A percentile compares a stretch with the other conserved stretches of the same genome.
phyloP scores from a whole-genome alignment of 176 grass and related monocot species.

The Eleusine indica region DNA sequence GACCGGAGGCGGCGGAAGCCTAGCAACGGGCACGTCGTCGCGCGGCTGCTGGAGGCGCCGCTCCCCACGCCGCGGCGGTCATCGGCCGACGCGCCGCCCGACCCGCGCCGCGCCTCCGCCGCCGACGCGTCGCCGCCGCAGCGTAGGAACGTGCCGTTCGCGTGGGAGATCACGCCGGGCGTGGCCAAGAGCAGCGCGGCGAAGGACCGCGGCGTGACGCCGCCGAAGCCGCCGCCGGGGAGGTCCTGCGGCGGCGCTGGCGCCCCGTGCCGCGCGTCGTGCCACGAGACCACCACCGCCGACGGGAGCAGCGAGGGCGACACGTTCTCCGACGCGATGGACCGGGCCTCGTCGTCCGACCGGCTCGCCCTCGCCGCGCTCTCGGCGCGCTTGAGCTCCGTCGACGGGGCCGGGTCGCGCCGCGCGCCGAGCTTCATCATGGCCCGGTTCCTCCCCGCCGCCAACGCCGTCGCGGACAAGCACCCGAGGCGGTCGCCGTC shows the following conservation, averaged over 20 bases:
- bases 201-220: conserved; percentile 4
- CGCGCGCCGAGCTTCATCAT: conserved; percentile 84
- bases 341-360: conserved; percentile 67
- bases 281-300: conserved; percentile 29
- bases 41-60: conserved; percentile 72
- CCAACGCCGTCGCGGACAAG: conserved; percentile 62
- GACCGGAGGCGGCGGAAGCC: conserved; percentile 22
- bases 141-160: conserved; percentile 77
- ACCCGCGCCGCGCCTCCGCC: background rate
- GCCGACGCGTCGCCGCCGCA: conserved; percentile 39
- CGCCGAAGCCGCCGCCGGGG: conserved; percentile 64
- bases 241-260: background rate
- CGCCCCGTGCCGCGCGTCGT: background rate
- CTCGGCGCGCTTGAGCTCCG: conserved; percentile 69
- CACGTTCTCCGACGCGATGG: conserved; percentile 69
- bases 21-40: conserved; percentile 39
- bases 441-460: conserved; percentile 91
- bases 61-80: conserved; percentile 75
- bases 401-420: conserved; percentile 50
- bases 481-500: conserved; percentile 28
- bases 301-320: conserved; percentile 49
- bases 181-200: conserved; percentile 50
- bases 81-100: conserved; percentile 4
- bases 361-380: conserved; percentile 67
- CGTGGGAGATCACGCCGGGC: conserved; percentile 87